Base-by-base conservation (phyloP, 1,284 basidiomycete species). In the Ganoderma leucocontextum region DNA sequence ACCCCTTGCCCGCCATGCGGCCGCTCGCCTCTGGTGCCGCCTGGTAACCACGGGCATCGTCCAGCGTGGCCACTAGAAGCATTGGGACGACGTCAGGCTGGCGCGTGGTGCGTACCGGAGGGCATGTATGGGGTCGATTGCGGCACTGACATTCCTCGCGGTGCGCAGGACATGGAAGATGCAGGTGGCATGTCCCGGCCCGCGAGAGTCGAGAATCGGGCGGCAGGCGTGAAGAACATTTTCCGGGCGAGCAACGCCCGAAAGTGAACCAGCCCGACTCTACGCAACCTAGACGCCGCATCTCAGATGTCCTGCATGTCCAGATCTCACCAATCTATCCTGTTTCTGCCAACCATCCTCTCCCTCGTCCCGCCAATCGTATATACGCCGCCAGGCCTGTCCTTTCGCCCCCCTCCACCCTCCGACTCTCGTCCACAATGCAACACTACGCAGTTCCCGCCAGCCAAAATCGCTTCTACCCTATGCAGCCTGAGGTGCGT, bases 221-320 rank as follows among this genome's bases (percentile, higher is more conserved):
- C 35, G 36, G 35, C 33, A n/a, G 19, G 7, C 29, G 55, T 58
- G 55, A 58, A 35, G 55, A 38, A 19, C 36, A 22, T 19, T n/a
- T 58, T 58, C 55, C 55, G 55, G 55, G 61, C 44, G 60, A 55
- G 49, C 60, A 63, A 62, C 44, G 65, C 67, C 70, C 70, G 70
- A 69, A 67, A 69, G 60, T 63, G 38, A 47, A 69, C 52, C 42
- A 49, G 64, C 58, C 42, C 58, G 25, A 35, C 33, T 25, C 52
- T 12, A 61, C 33, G 38, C 69, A 70, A 68, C 70, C 67, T 68
- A 59, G 66, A 67, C 73, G 73, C 75, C 75, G 67, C 73, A 75
- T 75, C 75, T 72, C 47, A 65, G 72, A 73, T 73, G 60, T 17
- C 25, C 58, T 39, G 35, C 36, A 42, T 41, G 63, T 5, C 29